Conservation (phyloP, 306 rosid species). For the Calophaca sinica region DNA sequence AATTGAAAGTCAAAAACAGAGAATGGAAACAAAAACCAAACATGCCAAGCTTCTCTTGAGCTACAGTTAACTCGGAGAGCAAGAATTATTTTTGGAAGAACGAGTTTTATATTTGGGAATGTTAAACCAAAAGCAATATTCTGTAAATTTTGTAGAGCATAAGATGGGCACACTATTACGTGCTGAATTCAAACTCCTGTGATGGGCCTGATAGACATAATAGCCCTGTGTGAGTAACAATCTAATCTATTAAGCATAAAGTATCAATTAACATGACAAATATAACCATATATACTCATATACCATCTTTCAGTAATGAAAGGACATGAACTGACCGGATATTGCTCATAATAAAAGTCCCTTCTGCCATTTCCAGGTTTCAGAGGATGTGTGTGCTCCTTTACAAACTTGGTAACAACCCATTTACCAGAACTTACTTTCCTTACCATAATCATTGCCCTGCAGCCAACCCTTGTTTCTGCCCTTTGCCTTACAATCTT, state of each 20-base stretch:
- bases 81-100: not conserved
- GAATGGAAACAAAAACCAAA: not conserved
- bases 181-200: conserved; percentile 26
- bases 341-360: conserved; percentile 86
- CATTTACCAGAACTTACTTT: conserved; percentile 85
- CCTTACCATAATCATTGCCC: conserved; percentile 95
- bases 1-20: not conserved
- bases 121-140: conserved; percentile 25
- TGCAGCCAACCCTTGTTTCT: conserved; percentile 96
- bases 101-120: conserved; percentile 34
- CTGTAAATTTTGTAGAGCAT: conserved; percentile 14
- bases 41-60: not conserved
- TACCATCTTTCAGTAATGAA: conserved; percentile 27
- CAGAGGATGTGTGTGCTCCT: conserved; percentile 89
- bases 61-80: conserved; percentile 7
- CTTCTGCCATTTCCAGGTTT: conserved; percentile 86
- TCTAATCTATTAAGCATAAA: conserved; percentile 10
- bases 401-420: conserved; percentile 86
- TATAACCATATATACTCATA: conserved; percentile 3
- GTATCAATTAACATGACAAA: conserved; percentile 3
- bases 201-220: conserved; percentile 10
- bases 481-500: conserved; percentile 95
- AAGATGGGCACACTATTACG: not conserved
- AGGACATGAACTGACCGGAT: conserved; percentile 73
- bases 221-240: not conserved